Base-by-base conservation (phyloP, 345 rosid species). In the Camelina sativa region DNA sequence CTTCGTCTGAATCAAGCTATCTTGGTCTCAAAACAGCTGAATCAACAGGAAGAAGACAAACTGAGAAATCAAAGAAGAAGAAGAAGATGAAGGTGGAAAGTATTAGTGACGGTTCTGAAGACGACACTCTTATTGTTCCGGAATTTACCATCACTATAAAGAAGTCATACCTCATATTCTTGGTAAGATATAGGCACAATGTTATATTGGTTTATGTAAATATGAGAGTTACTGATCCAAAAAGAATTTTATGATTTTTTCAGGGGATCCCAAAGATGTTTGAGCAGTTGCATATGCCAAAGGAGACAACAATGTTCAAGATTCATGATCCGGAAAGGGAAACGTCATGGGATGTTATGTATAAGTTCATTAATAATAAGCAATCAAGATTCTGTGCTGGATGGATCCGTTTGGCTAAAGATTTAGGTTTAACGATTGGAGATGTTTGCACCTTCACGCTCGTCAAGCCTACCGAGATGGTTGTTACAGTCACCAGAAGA, bases 381-480 rank as follows among this genome's bases (percentile, higher is more conserved):
- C 76, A 70, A 46, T 55, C 80, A 48, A 76, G 71, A 63, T 54
- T 76, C 61, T 28, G 47, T 63, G 54, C 61, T 55, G 76, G 76
- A 15, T 76, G 80, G 80, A n/a, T 13, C 47, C 54, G 71, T 56
- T 70, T 71, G 72, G 75, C 22, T 6, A 55, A 35, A 13, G 66
- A 62, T 2, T 17, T 69, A 1, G 25, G 34, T 69, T 69, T 76
- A 55, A 19, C 6, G 52, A 12, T 76, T 16, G 80, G 80, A 54
- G 65, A 76, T 69, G 65, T 69, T 23, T 62, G 65, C 80, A 69
- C 43, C 15, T 37, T 76, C 37, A 50, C 5, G 53, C 74, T 76
- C 58, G 54, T 62, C 1, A 54, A 69, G 43, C 79, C 75, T 3
- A 62, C 65, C 17, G 51, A 62, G 57, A 43, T 76, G 51, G 3